Percentiles rank a stretch among this genome's conserved stretches.
These are phyloP conservation scores for Penicillium sp. DNA, from an alignment of 2,329 filamentous ascomycete species.

Conservation along the genomic window DNA sequence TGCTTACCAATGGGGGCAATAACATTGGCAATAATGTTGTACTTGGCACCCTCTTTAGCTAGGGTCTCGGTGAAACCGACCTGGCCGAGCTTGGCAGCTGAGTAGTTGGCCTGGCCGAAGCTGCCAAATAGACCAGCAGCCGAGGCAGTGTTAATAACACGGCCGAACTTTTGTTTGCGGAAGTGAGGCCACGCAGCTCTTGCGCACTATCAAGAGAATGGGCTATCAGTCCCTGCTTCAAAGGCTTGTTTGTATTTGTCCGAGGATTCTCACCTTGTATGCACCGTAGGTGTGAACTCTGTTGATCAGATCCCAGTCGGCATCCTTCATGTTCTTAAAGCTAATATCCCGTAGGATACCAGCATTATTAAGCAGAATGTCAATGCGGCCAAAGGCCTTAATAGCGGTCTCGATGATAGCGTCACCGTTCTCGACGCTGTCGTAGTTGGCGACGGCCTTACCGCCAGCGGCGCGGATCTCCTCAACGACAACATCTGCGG, in stretches of 20 bases:
- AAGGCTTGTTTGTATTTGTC: background rate
- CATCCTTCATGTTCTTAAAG: constrained; percentile 98
- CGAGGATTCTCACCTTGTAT: constrained; percentile 58
- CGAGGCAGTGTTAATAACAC: constrained; percentile 94
- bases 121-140: constrained; percentile 89
- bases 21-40: constrained; percentile 92
- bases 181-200: constrained; percentile 95
- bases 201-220: constrained; percentile 50
- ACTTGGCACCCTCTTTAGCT: constrained; percentile 93
- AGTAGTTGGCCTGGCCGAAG: constrained; percentile 95
- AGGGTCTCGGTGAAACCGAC: constrained; percentile 97
- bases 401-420: constrained; percentile 67
- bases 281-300: constrained; percentile 85
- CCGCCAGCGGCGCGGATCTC: constrained; percentile 68
- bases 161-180: constrained; percentile 95
- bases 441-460: constrained; percentile 95
- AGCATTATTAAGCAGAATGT: constrained; percentile 95
- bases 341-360: constrained; percentile 89
- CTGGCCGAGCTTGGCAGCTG: constrained; percentile 86
- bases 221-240: constrained; percentile 13
- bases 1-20: constrained; percentile 69
- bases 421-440: constrained; percentile 73
- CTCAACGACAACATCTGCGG: constrained; percentile 43
- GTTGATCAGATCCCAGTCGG: constrained; percentile 93
- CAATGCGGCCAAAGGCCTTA: constrained; percentile 58